These are phyloP conservation scores for Eutrema salsugineum DNA, from an alignment of 441 rosid genomes.

Conservation along the genomic window DNA sequence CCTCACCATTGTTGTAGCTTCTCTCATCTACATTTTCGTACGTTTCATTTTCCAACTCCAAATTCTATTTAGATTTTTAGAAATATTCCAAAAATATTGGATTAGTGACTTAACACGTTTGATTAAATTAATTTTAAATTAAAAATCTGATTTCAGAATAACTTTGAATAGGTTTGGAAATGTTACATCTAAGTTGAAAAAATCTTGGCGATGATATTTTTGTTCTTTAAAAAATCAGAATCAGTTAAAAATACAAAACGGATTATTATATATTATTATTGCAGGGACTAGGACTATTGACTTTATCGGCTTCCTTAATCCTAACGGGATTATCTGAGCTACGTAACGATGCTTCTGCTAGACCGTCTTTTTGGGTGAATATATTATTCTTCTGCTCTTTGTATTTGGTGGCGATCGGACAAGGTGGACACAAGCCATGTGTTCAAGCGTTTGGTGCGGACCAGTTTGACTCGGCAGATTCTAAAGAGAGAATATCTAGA, in stretches of 20 bases:
- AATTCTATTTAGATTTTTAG: background rate
- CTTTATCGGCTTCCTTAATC: conserved; percentile 19
- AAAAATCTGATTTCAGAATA: background rate
- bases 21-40: conserved; percentile 52
- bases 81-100: background rate
- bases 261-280: background rate
- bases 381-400: conserved; percentile 24
- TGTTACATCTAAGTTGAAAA: background rate
- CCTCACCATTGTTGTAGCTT: conserved; percentile 46
- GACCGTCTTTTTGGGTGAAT: conserved; percentile 2
- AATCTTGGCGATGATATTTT: no score
- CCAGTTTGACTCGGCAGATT: conserved; percentile 21
- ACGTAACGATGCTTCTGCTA: background rate
- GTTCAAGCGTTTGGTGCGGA: conserved; percentile 37
- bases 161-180: background rate
- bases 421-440: conserved; percentile 34
- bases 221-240: no score
- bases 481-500: conserved; percentile 14
- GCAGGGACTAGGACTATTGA: conserved; percentile 33
- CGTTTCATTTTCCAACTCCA: background rate
- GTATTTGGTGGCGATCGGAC: conserved; percentile 31
- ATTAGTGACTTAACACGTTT: no score
- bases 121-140: no score
- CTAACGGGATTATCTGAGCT: background rate
- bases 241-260: no score